phyloP scores from a whole-genome alignment of 352 stramenopile genomes.

The Phytopythium boreale region DNA sequence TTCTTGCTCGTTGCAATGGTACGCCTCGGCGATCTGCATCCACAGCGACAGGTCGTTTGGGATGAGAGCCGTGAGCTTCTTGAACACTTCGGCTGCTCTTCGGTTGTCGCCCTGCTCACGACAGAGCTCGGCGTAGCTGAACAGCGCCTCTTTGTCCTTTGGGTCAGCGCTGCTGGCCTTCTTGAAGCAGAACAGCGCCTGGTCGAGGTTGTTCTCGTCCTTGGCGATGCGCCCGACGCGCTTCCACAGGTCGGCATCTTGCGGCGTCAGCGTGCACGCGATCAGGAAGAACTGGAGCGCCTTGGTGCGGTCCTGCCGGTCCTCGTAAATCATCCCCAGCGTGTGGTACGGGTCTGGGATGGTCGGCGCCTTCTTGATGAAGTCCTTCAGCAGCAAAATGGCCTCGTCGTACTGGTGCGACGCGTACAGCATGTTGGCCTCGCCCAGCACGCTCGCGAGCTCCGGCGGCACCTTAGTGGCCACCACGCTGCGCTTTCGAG shows the following conservation, averaged over 20 bases:
- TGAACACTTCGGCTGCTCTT: constrained; percentile 74
- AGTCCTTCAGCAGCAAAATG: constrained; percentile 80
- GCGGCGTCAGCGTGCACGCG: constrained; percentile 73
- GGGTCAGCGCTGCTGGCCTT: constrained; percentile 77
- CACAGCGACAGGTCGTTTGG: constrained; percentile 78
- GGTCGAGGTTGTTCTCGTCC: constrained; percentile 84
- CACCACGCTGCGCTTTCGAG: constrained; percentile 55
- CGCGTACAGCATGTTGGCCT: constrained; percentile 86
- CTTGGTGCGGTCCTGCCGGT: constrained; percentile 75
- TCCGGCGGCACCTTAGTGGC: constrained; percentile 77
- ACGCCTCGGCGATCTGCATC: constrained; percentile 87
- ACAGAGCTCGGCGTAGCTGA: constrained; percentile 79
- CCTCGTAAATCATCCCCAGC: constrained; percentile 86
- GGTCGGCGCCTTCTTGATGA: constrained; percentile 87
- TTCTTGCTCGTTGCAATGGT: constrained; percentile 85
- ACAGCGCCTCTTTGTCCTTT: constrained; percentile 78
- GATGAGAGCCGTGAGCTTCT: constrained; percentile 67
- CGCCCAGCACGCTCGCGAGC: constrained; percentile 71
- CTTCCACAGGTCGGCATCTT: constrained; percentile 85
- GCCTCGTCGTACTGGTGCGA: constrained; percentile 84
- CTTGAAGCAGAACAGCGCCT: constrained; percentile 85
- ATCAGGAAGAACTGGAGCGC: constrained; percentile 87
- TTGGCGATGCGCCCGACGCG: constrained; percentile 81
- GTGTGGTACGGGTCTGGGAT: constrained; percentile 87
- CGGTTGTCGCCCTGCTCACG: constrained; percentile 77